These are phyloP conservation scores for Cucurbita moschata DNA, from an alignment of 306 rosid genomes.

Conservation along the genomic window DNA sequence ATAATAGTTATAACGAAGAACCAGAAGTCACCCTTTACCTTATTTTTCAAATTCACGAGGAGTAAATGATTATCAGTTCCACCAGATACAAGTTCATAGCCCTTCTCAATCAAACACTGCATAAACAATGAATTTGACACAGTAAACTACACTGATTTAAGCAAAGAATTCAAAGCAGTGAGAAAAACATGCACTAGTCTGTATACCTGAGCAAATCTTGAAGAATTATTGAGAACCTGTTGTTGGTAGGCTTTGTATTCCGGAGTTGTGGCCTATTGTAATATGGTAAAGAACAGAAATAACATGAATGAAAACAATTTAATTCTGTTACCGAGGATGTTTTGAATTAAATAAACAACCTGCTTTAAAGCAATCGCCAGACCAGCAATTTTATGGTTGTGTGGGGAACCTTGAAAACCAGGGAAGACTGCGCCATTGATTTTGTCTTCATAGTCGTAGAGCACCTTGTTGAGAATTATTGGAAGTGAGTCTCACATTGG, in stretches of 20 bases:
- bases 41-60: slow-evolving; percentile 67
- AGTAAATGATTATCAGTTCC: slow-evolving; percentile 92
- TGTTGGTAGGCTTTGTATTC: too few species aligned
- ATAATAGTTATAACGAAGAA: neutral
- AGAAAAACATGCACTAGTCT: neutral
- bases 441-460: slow-evolving; percentile 79
- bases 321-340: too few species aligned
- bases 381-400: slow-evolving; percentile 93
- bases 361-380: slow-evolving; percentile 93
- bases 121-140: neutral
- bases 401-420: slow-evolving; percentile 96
- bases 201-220: slow-evolving; percentile 25
- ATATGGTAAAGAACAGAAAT: too few species aligned
- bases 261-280: too few species aligned
- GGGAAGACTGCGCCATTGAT: slow-evolving; percentile 96
- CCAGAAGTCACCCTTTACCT: slow-evolving; percentile 32
- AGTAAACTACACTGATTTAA: neutral
- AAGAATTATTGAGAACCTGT: too few species aligned
- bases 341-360: slow-evolving; percentile 19
- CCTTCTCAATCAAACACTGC: slow-evolving; percentile 75
- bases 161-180: neutral
- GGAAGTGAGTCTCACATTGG: too few species aligned
- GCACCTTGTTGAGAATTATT: slow-evolving; percentile 21
- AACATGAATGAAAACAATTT: too few species aligned
- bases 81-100: slow-evolving; percentile 86